Evolutionary conservation across 345 rosid species (phyloP).

Genomic region (Ailanthus altissimus): DNA sequence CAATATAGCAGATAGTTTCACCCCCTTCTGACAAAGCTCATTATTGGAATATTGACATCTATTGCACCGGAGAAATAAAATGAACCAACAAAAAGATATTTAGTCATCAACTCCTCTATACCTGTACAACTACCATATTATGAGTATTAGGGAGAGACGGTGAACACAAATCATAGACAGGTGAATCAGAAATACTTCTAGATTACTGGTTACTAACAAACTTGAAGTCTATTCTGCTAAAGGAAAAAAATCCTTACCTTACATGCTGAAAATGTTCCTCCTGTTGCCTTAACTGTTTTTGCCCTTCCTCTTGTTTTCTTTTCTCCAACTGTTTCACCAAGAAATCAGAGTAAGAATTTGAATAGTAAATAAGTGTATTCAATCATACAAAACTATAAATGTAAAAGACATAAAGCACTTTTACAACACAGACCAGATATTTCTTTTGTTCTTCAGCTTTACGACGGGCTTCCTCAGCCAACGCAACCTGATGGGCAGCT

Average conservation of each 20-base stretch:
- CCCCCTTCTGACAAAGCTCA: neutral
- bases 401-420: constrained; percentile 12
- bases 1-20: neutral
- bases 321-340: constrained; percentile 72
- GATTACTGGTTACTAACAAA: neutral
- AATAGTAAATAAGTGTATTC: neutral
- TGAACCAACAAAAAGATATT: neutral
- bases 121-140: neutral
- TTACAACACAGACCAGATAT: constrained; percentile 56
- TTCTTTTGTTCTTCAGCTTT: constrained; percentile 97
- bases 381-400: neutral
- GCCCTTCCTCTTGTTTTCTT: constrained; percentile 92
- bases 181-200: neutral
- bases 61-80: neutral
- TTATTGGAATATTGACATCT: neutral
- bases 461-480: constrained; percentile 99
- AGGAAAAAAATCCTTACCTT: constrained; percentile 48
- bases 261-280: constrained; percentile 88
- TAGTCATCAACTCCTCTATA: neutral
- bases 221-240: neutral
- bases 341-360: constrained; percentile 16
- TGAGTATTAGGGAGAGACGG: neutral
- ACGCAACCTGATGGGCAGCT: constrained; percentile 90
- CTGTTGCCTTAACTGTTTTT: constrained; percentile 77
- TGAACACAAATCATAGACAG: neutral